Base-by-base conservation (phyloP, 208 protist species). In the Leishmania aethiopica region DNA sequence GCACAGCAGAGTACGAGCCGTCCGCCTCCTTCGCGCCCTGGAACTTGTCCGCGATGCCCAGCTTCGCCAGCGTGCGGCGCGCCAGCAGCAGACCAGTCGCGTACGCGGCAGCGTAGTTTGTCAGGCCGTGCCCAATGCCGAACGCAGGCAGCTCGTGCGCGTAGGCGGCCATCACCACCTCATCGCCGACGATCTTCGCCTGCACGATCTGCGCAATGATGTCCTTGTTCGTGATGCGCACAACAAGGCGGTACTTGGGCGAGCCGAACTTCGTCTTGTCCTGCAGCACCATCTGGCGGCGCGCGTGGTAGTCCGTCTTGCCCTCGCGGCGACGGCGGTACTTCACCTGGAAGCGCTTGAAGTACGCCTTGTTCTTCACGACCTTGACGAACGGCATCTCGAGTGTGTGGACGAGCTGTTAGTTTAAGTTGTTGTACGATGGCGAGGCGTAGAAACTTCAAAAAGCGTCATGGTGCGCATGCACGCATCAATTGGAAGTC, bases 231-330 rank as follows among this genome's bases (percentile, higher is more conserved):
- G 98, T 99, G 81, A 99, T 90, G 93, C 99, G 98, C 67, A 99
- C 98, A 74, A 99, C 97, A 37, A 99, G 90, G 83, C 99, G 94
- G 98, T 99, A 99, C 94, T 99, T 99, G 82, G 98, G 98, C 66
- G 98, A 93, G 82, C 98, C 97, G 91, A 99, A 99, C 93, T 99
- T 99, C 92, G 99, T 99, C 91, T 99, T 99, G 89, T 99, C 99
- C 95, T 99, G 99, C 69, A 95, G 88, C 86, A 99, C 96, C 53
- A 99, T 95, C 71, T 94, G 87, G 78, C 98, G 90, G 85, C 99
- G 95, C 57, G 97, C 97, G 76, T 97, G 93, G 96, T 99, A 99
- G 92, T 99, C 99, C 77, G 99, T 99, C 92, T 99, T 99, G 79
- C 99, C 98, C 91, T 99, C 99, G 85, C 99, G 95, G 83, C 99